A percentile compares a stretch with the other conserved stretches of the same genome.
phyloP scores from a whole-genome alignment of 1,284 basidiomycete genomes.

The Fomitopsis schrenkii region DNA sequence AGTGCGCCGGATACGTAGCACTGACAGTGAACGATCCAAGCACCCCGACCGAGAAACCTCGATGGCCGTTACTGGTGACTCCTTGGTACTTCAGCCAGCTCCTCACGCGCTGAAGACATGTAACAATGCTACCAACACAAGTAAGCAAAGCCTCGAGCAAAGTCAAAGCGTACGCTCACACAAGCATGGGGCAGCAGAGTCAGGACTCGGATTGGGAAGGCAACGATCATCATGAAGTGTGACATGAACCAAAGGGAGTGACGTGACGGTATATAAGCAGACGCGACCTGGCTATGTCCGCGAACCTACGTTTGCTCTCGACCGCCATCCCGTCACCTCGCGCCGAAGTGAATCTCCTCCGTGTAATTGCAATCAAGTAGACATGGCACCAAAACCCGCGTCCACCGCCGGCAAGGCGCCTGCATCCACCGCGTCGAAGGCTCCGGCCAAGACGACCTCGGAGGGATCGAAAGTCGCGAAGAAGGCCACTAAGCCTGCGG shows the following conservation, averaged over 20 bases:
- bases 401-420: constrained; percentile 83
- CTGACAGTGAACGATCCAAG: too few relatives aligned
- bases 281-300: background rate
- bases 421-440: constrained; percentile 70
- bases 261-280: background rate
- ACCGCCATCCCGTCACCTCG: background rate
- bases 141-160: too few relatives aligned
- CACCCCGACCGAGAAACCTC: too few relatives aligned
- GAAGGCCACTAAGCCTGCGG: constrained; percentile 72
- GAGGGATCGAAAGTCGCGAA: constrained; percentile 77
- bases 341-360: background rate
- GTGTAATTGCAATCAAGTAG: background rate
- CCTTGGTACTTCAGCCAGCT: too few relatives aligned
- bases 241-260: background rate
- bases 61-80: too few relatives aligned
- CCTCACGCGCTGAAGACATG: too few relatives aligned
- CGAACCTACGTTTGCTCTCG: background rate
- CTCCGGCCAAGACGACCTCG: constrained; percentile 66
- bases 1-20: too few relatives aligned
- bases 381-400: constrained; percentile 79
- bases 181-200: too few relatives aligned
- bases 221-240: background rate
- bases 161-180: too few relatives aligned
- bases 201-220: too few relatives aligned
- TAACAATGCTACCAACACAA: too few relatives aligned